These are phyloP conservation scores for Aspergillus sp. DNA, from an alignment of 2,329 filamentous ascomycete genomes.

Conservation along the genomic window DNA sequence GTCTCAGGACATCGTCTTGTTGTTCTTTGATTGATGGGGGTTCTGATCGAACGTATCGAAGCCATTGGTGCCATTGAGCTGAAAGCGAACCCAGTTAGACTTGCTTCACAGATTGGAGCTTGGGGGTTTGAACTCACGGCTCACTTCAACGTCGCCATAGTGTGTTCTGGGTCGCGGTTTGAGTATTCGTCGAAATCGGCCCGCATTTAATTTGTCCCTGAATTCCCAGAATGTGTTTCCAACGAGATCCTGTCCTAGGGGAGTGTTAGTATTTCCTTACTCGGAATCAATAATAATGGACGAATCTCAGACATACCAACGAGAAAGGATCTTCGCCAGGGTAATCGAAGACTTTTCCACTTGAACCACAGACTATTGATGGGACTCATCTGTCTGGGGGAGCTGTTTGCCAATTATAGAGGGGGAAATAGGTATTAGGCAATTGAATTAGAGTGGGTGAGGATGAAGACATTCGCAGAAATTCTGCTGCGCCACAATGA, in stretches of 20 bases:
- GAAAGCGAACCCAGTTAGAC: conserved; percentile 20
- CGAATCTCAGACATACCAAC: conserved; percentile 45
- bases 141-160: conserved; percentile 60
- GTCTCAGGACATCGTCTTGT: conserved; percentile 55
- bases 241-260: conserved; percentile 57
- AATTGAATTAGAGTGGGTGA: neutral
- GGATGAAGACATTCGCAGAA: conserved; percentile 1
- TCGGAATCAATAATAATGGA: neutral
- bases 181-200: conserved; percentile 59
- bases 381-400: conserved; percentile 33
- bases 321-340: conserved; percentile 62
- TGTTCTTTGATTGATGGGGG: conserved; percentile 61
- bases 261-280: neutral
- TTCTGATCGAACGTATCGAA: conserved; percentile 59
- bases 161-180: conserved; percentile 54
- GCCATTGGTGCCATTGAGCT: conserved; percentile 70
- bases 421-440: neutral
- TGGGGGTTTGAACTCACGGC: conserved; percentile 44
- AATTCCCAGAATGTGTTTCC: conserved; percentile 70
- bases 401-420: neutral
- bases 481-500: conserved; percentile 8
- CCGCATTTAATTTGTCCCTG: conserved; percentile 55
- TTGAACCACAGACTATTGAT: conserved; percentile 57
- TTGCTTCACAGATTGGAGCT: neutral
- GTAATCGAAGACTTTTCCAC: conserved; percentile 63